A percentile compares a stretch with the other conserved stretches of the same genome.
Evolutionary conservation across 148 eudicot genomes (phyloP).

Genomic region (Cornus florida): DNA sequence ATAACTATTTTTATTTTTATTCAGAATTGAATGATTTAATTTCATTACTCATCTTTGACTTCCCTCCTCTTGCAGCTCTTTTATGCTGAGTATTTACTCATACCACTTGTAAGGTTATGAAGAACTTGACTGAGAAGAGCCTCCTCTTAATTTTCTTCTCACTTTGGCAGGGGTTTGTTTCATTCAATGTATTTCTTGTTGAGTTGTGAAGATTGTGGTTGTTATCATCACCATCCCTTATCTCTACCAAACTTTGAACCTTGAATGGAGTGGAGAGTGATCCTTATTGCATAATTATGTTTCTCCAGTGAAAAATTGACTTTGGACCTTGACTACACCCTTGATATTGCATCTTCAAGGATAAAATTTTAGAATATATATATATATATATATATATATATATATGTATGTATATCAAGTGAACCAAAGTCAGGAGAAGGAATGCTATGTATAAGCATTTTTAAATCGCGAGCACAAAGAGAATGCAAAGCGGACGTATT

Average conservation of each 20-base stretch:
- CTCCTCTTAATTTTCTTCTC: background rate
- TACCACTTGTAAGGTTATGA: conserved; percentile 75
- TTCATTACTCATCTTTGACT: background rate
- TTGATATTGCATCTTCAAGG: too few relatives aligned
- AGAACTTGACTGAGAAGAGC: conserved; percentile 4
- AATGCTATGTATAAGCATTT: too few relatives aligned
- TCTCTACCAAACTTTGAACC: background rate
- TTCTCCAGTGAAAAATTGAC: background rate
- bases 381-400: too few relatives aligned
- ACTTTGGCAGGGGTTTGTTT: background rate
- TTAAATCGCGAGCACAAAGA: too few relatives aligned
- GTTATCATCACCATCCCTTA: background rate
- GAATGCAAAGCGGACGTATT: too few relatives aligned
- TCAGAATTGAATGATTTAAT: background rate
- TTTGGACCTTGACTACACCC: background rate
- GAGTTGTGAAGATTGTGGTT: background rate
- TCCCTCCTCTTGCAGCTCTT: conserved; percentile 68
- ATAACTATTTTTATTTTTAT: background rate
- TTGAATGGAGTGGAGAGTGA: background rate
- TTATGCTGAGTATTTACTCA: conserved; percentile 94
- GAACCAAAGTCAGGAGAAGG: too few relatives aligned
- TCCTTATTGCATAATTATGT: background rate
- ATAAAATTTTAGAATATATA: too few relatives aligned
- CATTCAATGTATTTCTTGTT: background rate
- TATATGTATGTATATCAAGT: too few relatives aligned